Evolutionary conservation across 805 yeast genomes (phyloP).

Genomic region (Cyberlindnera amylophila): DNA sequence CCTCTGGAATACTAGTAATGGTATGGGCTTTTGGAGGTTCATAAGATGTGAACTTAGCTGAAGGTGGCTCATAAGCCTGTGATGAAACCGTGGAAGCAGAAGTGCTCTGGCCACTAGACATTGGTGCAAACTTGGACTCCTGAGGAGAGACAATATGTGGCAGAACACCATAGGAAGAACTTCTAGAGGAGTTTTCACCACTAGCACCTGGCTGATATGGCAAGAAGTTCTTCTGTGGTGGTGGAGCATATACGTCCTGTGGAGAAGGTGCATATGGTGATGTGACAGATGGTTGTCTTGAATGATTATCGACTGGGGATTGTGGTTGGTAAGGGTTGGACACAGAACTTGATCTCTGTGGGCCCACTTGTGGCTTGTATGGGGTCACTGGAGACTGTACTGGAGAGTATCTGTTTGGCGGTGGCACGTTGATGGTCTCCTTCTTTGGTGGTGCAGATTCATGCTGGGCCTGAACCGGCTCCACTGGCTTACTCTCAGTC

Average conservation of each 20-base stretch:
- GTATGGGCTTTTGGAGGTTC: slow-evolving; percentile 25
- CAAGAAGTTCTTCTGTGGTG: slow-evolving; percentile 10
- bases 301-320: slow-evolving; percentile 3
- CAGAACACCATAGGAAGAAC: slow-evolving; percentile 8
- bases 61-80: slow-evolving; percentile 23
- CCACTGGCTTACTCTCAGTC: background rate
- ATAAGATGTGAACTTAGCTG: slow-evolving; percentile 24
- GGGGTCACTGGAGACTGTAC: background rate
- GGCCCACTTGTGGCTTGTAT: background rate
- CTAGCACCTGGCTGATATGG: slow-evolving; percentile 8
- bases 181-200: slow-evolving; percentile 6
- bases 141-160: background rate
- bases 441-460: background rate
- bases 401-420: background rate
- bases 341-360: background rate
- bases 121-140: slow-evolving; percentile 17
- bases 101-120: slow-evolving; percentile 6
- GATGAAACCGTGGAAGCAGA: slow-evolving; percentile 7
- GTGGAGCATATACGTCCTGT: slow-evolving; percentile 7
- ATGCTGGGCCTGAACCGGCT: background rate
- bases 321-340: slow-evolving; percentile 4
- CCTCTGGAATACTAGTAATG: slow-evolving; percentile 24
- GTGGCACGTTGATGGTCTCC: too few relatives aligned
- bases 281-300: slow-evolving; percentile 6
- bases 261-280: slow-evolving; percentile 12